Evolutionary conservation across 768 basidiomycete species (phyloP).

Genomic region (Macrolepiota albuminosa): DNA sequence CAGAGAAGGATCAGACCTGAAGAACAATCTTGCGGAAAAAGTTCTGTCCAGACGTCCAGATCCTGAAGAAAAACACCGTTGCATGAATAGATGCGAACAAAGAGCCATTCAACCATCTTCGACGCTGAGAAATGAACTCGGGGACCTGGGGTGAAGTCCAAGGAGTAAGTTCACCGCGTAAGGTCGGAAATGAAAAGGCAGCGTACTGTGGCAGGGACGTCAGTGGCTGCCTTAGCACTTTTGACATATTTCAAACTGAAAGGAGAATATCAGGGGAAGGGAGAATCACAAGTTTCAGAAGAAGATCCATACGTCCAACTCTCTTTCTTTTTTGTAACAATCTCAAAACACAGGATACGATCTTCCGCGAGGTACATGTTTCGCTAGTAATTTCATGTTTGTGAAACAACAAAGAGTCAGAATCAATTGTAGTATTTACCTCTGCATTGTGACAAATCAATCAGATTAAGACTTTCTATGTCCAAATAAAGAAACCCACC

Average conservation of each 20-base stretch:
- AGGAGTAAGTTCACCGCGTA: neutral
- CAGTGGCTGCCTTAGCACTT: slow-evolving; percentile 93
- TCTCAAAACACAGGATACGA: slow-evolving; percentile 90
- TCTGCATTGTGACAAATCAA: slow-evolving; percentile 7
- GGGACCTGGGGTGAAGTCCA: slow-evolving; percentile 45
- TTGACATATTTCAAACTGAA: slow-evolving; percentile 81
- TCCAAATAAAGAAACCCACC: slow-evolving; percentile 22
- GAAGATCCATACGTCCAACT: slow-evolving; percentile 66
- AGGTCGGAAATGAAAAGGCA: neutral
- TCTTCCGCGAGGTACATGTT: slow-evolving; percentile 94
- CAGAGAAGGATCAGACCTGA: slow-evolving; percentile 30
- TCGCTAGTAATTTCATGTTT: slow-evolving; percentile 39
- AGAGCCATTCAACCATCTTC: slow-evolving; percentile 86
- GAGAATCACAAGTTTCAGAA: slow-evolving; percentile 7
- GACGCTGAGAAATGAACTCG: slow-evolving; percentile 93
- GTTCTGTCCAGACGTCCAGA: slow-evolving; percentile 90
- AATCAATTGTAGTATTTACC: slow-evolving; percentile 3
- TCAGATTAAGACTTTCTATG: neutral
- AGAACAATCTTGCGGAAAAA: slow-evolving; percentile 79
- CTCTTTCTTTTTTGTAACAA: slow-evolving; percentile 84
- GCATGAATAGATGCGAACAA: slow-evolving; percentile 93
- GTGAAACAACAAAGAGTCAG: neutral
- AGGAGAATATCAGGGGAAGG: slow-evolving; percentile 1
- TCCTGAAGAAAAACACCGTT: slow-evolving; percentile 81
- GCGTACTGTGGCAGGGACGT: slow-evolving; percentile 78